phyloP scores from a whole-genome alignment of 805 yeast species.

The Pichia nanzhaoensis region DNA sequence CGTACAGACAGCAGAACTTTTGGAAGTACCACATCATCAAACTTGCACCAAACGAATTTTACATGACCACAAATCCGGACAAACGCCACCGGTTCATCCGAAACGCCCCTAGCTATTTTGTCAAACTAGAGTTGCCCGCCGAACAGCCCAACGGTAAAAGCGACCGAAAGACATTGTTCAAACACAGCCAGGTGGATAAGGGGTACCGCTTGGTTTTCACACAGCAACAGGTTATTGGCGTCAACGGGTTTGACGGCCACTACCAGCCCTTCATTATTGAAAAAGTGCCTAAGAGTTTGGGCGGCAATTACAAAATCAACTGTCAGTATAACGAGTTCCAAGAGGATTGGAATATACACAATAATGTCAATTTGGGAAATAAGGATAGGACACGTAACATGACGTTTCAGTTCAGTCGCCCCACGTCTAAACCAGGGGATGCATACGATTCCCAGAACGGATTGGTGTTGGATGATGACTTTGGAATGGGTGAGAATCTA shows the following conservation, averaged over 20 bases:
- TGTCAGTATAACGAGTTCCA: slow-evolving; percentile 17
- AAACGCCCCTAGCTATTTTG: slow-evolving; percentile 57
- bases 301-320: slow-evolving; percentile 19
- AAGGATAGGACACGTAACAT: background rate
- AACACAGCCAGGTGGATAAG: slow-evolving; percentile 13
- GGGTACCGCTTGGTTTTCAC: slow-evolving; percentile 31
- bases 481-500: slow-evolving; percentile 16
- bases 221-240: slow-evolving; percentile 18
- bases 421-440: background rate
- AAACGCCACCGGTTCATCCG: slow-evolving; percentile 51
- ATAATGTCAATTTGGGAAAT: slow-evolving; percentile 7
- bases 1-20: slow-evolving; percentile 26
- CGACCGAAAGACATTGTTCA: background rate
- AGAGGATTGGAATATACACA: slow-evolving; percentile 10
- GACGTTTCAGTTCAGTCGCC: slow-evolving; percentile 5
- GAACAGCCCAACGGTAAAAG: background rate
- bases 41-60: slow-evolving; percentile 44
- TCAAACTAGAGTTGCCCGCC: slow-evolving; percentile 31
- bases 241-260: slow-evolving; percentile 11
- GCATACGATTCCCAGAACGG: slow-evolving; percentile 2
- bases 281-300: slow-evolving; percentile 14
- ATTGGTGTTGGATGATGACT: slow-evolving; percentile 10
- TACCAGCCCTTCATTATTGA: slow-evolving; percentile 20
- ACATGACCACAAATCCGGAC: slow-evolving; percentile 63
- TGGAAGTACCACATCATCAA: slow-evolving; percentile 62